Evolutionary conservation across 129 eudicot genomes (phyloP).

Genomic region (Deinandra increscens): DNA sequence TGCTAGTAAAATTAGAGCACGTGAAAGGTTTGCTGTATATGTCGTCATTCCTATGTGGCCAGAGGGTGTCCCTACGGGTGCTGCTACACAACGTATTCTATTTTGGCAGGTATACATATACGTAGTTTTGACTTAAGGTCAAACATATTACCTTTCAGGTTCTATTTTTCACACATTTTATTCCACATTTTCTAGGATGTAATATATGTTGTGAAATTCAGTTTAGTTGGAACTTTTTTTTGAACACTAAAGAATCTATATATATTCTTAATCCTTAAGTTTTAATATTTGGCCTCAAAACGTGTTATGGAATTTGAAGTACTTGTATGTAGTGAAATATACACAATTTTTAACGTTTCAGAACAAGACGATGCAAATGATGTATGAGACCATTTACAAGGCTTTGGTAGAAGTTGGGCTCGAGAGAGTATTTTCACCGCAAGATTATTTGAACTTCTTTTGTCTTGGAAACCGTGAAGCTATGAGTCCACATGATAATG

Average conservation of each 20-base stretch:
- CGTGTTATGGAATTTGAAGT: not conserved
- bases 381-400: slow-evolving; percentile 90
- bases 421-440: slow-evolving; percentile 68
- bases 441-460: slow-evolving; percentile 84
- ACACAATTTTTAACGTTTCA: slow-evolving; percentile 28
- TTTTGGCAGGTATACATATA: slow-evolving; percentile 70
- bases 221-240: not conserved
- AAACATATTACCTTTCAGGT: not conserved
- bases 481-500: slow-evolving; percentile 22
- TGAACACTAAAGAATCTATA: not conserved
- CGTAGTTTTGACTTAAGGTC: not conserved
- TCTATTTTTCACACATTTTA: not conserved
- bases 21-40: slow-evolving; percentile 88
- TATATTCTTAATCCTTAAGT: slow-evolving; percentile 10
- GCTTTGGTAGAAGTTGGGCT: slow-evolving; percentile 92
- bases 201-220: not conserved
- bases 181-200: not conserved
- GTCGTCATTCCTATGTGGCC: slow-evolving; percentile 97
- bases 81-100: slow-evolving; percentile 74
- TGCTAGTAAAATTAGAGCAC: slow-evolving; percentile 68
- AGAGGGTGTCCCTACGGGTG: slow-evolving; percentile 84
- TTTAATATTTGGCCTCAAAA: not conserved
- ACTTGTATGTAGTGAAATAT: not conserved
- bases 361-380: slow-evolving; percentile 99
- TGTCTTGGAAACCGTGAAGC: slow-evolving; percentile 96